These are phyloP conservation scores for Hevea brasiliensis DNA, from an alignment of 345 rosid species.

Conservation along the genomic window DNA sequence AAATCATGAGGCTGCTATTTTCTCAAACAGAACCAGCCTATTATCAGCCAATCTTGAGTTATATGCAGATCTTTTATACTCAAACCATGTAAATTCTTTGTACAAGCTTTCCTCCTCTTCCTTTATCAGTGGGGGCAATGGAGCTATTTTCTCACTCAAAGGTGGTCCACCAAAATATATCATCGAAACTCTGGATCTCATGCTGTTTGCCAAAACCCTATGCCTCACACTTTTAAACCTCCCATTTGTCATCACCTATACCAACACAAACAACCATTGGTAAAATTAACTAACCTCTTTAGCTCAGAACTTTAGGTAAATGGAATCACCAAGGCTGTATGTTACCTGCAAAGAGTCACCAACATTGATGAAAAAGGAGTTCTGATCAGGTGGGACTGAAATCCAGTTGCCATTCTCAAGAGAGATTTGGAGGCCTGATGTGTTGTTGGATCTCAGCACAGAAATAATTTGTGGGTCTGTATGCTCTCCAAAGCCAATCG, in stretches of 20 bases:
- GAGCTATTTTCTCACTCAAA: constrained; percentile 52
- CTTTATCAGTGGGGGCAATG: constrained; percentile 48
- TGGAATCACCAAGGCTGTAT: too few relatives aligned
- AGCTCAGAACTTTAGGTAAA: too few relatives aligned
- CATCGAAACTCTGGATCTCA: constrained; percentile 73
- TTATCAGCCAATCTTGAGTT: constrained; percentile 70
- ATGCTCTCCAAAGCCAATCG: constrained; percentile 60
- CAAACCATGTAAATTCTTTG: constrained; percentile 83
- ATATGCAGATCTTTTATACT: constrained; percentile 71
- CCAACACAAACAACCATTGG: background rate
- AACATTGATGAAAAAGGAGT: constrained; percentile 48
- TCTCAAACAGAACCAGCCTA: constrained; percentile 72
- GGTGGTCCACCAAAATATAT: constrained; percentile 86
- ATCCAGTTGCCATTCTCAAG: constrained; percentile 46
- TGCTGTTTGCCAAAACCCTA: constrained; percentile 63
- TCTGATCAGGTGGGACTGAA: constrained; percentile 48
- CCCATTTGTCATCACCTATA: constrained; percentile 88
- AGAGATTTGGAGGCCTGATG: constrained; percentile 51
- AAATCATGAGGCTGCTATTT: constrained; percentile 5
- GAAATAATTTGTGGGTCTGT: constrained; percentile 66
- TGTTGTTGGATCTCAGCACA: constrained; percentile 54
- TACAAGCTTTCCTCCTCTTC: constrained; percentile 60
- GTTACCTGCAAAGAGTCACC: constrained; percentile 56
- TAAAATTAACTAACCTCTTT: too few relatives aligned
- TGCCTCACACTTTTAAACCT: constrained; percentile 82